A percentile compares a stretch with the other conserved stretches of the same genome.
phyloP scores from a whole-genome alignment of 164 flowering plant species.

The Vitis rupestris region DNA sequence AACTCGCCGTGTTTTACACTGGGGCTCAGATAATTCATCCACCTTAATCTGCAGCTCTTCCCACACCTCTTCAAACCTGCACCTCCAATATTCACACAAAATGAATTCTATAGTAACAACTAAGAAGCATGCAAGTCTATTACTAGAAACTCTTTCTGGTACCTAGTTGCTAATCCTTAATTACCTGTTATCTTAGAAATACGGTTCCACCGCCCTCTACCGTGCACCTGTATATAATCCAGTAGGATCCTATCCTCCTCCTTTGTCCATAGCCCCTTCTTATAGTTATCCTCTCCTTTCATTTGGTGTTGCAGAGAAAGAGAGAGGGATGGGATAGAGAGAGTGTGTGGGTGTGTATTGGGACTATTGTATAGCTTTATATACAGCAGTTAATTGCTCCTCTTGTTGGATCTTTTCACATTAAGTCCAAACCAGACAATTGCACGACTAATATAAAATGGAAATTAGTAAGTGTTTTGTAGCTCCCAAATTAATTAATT shows the following conservation, averaged over 20 bases:
- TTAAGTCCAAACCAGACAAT: too few relatives aligned
- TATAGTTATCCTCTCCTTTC: constrained; percentile 9
- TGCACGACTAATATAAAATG: too few relatives aligned
- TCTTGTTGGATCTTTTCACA: too few relatives aligned
- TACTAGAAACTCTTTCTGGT: too few relatives aligned
- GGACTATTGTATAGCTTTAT: too few relatives aligned
- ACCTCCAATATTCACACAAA: not conserved
- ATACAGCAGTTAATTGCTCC: too few relatives aligned
- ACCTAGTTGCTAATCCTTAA: not conserved
- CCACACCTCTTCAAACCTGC: constrained; percentile 23
- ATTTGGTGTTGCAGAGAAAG: not conserved
- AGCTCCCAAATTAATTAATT: too few relatives aligned
- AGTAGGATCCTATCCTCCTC: constrained; percentile 25
- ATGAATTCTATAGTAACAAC: not conserved
- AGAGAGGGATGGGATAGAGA: too few relatives aligned
- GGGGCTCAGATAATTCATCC: constrained; percentile 32
- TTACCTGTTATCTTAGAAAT: constrained; percentile 25
- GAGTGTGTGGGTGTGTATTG: too few relatives aligned
- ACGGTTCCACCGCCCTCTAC: constrained; percentile 30
- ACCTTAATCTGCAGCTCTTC: constrained; percentile 26
- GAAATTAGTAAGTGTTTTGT: too few relatives aligned
- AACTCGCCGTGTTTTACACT: constrained; percentile 23
- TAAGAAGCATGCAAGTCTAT: not conserved
- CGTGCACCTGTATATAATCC: constrained; percentile 20
- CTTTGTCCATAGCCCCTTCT: constrained; percentile 26